Evolutionary conservation across 2,329 filamentous ascomycete species (phyloP), one percentile per base, ranked within the genome.

Genomic region (Claviceps cyperi): DNA sequence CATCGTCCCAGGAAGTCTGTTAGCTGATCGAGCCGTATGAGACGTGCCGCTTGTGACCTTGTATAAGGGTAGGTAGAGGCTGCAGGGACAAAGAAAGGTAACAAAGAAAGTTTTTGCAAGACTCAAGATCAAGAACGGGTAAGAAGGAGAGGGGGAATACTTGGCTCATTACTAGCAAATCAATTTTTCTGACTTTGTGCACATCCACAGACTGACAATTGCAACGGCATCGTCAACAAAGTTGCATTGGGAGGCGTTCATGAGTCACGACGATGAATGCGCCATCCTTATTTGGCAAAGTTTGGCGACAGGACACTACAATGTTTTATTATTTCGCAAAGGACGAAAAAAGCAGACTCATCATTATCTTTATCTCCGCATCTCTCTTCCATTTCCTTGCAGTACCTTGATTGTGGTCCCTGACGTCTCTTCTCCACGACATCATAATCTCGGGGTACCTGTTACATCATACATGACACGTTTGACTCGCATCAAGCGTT

Each of bases 291-390:
- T n/a, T n/a, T n/a, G n/a, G n/a, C n/a, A n/a, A n/a, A n/a, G n/a
- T n/a, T n/a, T n/a, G n/a, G n/a, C n/a, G n/a, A n/a, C n/a, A n/a
- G 39, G 69, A 74, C 50, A 55, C 66, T 5, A 57, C 70, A 7
- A 66, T 66, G 0, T 67, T 74, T 0, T 77, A 76, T 3, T 78
- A 78, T 59, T 71, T 67, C 3, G 80, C 77, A 0, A 68, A 58
- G 2, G 77, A 80, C 53, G 77, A 78, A 57, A 79, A 77, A 55
- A 77, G 76, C 47, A 67, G 61, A 3, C 76, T 71, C n/a, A n/a
- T 46, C 65, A 60, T 60, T 24, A 22, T 55, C 22, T 15, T 44
- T 2, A 17, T 39, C 15, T 38, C 28, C 0, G 11, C 28, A 11
- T 37, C 17, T 22, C 8, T 5, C 38, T 43, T 35, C 24, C 17